These are phyloP conservation scores for Geranium brycei DNA, from an alignment of 345 rosid species.

Conservation along the genomic window DNA sequence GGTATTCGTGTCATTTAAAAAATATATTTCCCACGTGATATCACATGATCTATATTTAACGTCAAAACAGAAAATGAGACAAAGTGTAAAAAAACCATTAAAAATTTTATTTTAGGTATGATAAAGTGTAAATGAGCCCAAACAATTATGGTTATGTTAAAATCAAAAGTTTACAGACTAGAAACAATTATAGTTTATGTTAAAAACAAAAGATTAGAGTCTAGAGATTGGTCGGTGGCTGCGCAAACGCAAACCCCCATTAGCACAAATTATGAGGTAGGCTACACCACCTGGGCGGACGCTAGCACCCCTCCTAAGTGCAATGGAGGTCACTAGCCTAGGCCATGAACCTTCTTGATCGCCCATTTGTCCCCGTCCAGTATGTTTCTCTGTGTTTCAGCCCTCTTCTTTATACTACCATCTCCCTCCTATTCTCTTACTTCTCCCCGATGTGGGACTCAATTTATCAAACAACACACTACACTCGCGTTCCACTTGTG, in stretches of 20 bases:
- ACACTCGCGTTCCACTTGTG: too few species aligned
- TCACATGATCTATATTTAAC: too few species aligned
- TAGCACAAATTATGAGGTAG: not conserved
- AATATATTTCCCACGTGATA: too few species aligned
- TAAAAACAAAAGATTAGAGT: too few species aligned
- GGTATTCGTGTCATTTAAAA: too few species aligned
- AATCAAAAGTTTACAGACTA: too few species aligned
- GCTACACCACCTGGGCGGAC: not conserved
- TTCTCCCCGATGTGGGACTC: not conserved
- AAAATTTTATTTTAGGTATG: too few species aligned
- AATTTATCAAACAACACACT: not conserved
- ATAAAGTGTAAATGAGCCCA: too few species aligned
- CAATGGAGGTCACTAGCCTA: not conserved
- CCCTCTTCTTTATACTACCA: not conserved
- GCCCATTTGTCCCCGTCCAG: not conserved
- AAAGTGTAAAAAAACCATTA: too few species aligned
- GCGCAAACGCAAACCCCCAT: not conserved
- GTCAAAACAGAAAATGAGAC: too few species aligned
- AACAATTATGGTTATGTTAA: too few species aligned
- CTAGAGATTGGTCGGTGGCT: not conserved
- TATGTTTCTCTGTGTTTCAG: not conserved
- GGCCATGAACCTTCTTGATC: not conserved
- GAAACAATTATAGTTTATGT: too few species aligned
- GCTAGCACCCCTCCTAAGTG: not conserved
- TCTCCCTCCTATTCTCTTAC: not conserved